Evolutionary conservation across 2,329 filamentous ascomycete genomes (phyloP), one percentile per base, ranked within the genome.

Genomic region (Diplodia scrobiculata): DNA sequence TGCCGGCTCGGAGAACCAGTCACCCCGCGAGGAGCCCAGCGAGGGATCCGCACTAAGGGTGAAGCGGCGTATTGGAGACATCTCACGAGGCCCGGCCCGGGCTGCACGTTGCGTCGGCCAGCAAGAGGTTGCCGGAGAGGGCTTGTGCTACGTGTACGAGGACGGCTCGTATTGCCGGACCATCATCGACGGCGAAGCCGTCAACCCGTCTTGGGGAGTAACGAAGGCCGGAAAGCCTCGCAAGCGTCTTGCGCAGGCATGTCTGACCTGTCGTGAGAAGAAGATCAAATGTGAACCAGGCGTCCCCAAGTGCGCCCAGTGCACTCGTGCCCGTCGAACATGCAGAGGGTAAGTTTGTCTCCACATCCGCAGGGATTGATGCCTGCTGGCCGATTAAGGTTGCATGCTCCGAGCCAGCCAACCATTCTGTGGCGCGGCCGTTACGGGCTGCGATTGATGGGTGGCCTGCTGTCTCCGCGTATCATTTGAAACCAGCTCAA

Each of bases 241-340:
- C 70, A 97, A 97, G 80, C 85, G 93, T 66, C 83, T 97, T 66
- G 92, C 93, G 27, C 92, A 96, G 75, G 92, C 92, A n/a, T 97
- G 93, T 74, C 84, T 96, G 67, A 95, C 92, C 13, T 97, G 93
- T 76, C 87, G 93, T 60, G 92, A 97, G 79, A 97, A 97, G 86
- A 97, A 97, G 83, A 96, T 97, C 80, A 97, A 96, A 78, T 97
- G 93, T 74, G 92, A 97, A 70, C 93, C 92, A 1, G 92, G 93
- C 71, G 89, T 87, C 70, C 91, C 91, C 47, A 92, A 91, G 71
- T 97, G 93, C 72, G 86, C 93, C 64, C 92, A 97, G 78, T 97
- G 93, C 76, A 90, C 95, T 75, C 97, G 96, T 79, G 94, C 94
- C 74, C 91, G 92, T 66, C 86, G 91, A 55, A 83, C 89, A 19